phyloP scores from a whole-genome alignment of 371 early-diverging fungal species.

The Lichtheimia ornata region DNA sequence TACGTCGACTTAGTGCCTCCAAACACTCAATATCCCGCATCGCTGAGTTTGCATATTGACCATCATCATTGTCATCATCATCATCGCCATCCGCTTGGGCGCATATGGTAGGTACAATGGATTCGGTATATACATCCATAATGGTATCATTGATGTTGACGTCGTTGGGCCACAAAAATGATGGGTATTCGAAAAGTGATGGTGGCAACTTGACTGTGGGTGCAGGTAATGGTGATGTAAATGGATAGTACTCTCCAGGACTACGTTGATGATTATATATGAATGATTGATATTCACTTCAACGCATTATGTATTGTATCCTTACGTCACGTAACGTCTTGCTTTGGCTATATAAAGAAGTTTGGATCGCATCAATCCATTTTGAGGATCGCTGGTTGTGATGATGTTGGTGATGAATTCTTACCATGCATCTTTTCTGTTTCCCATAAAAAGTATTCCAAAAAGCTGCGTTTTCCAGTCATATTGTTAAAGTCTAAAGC shows the following conservation, averaged over 20 bases:
- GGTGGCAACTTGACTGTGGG: constrained; percentile 64
- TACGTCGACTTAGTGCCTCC: constrained; percentile 89
- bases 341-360: constrained; percentile 71
- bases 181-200: constrained; percentile 77
- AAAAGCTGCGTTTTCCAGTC: constrained; percentile 67
- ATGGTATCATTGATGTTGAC: constrained; percentile 88
- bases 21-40: constrained; percentile 92
- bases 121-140: constrained; percentile 73
- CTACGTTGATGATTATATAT: constrained; percentile 24
- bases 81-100: background rate
- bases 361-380: background rate
- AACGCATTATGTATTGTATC: background rate
- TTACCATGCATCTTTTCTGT: constrained; percentile 90
- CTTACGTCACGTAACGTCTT: constrained; percentile 72
- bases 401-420: constrained; percentile 2
- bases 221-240: constrained; percentile 79
- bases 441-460: constrained; percentile 88
- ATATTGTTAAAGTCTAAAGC: constrained; percentile 69
- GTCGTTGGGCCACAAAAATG: constrained; percentile 67
- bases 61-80: constrained; percentile 64
- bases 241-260: constrained; percentile 93
- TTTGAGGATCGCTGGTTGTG: background rate
- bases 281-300: background rate
- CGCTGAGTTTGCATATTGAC: constrained; percentile 90
- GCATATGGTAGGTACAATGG: constrained; percentile 73